Percentiles rank a stretch among this genome's conserved stretches.
Conservation (phyloP, 768 basidiomycete genomes). For the Russula virescens region DNA sequence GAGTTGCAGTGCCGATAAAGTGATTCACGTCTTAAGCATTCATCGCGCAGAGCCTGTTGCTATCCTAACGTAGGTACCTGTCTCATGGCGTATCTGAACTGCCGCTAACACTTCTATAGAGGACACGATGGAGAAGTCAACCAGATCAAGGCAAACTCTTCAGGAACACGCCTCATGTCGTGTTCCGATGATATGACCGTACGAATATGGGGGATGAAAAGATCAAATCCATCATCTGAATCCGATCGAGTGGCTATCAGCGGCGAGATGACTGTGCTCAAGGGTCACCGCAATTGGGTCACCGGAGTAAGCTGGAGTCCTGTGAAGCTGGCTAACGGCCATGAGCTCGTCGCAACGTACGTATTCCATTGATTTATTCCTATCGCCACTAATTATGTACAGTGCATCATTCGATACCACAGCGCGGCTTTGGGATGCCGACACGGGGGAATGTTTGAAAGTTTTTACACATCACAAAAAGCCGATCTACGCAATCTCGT, state of each 20-base stretch:
- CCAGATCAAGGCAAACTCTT: slow-evolving; percentile 63
- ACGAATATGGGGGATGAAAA: slow-evolving; percentile 66
- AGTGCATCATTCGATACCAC: slow-evolving; percentile 81
- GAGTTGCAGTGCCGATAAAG: slow-evolving; percentile 65
- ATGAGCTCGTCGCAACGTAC: slow-evolving; percentile 72
- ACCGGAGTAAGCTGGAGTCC: slow-evolving; percentile 70
- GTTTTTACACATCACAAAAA: slow-evolving; percentile 66
- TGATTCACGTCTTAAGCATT: slow-evolving; percentile 56
- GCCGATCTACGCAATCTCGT: slow-evolving; percentile 66
- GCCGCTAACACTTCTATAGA: slow-evolving; percentile 32
- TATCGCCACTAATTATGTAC: background rate
- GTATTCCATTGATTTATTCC: background rate
- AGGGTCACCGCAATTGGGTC: slow-evolving; percentile 62
- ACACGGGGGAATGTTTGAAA: slow-evolving; percentile 67
- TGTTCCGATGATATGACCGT: slow-evolving; percentile 80
- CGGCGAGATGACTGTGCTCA: slow-evolving; percentile 40
- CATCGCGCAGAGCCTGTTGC: slow-evolving; percentile 49
- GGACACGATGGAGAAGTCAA: slow-evolving; percentile 77
- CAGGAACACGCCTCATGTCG: slow-evolving; percentile 64
- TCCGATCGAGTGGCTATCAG: slow-evolving; percentile 15
- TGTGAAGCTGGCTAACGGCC: slow-evolving; percentile 38
- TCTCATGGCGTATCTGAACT: background rate
- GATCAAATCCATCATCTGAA: slow-evolving; percentile 33
- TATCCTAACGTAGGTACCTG: slow-evolving; percentile 50
- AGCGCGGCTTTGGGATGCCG: slow-evolving; percentile 76